Percentiles rank a stretch among this genome's conserved stretches.
These are phyloP conservation scores for Neofusicoccum umdonicola DNA, from an alignment of 2,329 filamentous ascomycete species.

Conservation along the genomic window DNA sequence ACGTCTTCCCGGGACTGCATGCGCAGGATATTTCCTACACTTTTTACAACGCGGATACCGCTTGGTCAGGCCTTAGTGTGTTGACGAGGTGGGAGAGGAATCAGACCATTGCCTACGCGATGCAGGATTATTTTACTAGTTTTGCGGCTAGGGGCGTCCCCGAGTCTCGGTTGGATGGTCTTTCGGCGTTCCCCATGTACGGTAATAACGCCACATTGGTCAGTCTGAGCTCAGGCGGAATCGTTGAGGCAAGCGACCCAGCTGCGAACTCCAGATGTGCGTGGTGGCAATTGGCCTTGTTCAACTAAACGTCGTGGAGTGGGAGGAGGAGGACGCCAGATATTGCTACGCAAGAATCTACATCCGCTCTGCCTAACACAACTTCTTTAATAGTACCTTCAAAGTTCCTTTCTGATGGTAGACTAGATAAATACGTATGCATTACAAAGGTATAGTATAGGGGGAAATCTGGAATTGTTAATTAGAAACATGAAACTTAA, in stretches of 20 bases:
- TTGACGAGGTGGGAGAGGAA: slow-evolving; percentile 34
- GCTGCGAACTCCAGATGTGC: slow-evolving; percentile 49
- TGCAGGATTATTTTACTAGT: slow-evolving; percentile 47
- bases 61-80: slow-evolving; percentile 36
- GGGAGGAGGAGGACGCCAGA: too few species aligned
- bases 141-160: slow-evolving; percentile 41
- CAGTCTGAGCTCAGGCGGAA: slow-evolving; percentile 43
- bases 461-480: too few species aligned
- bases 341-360: too few species aligned
- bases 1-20: slow-evolving; percentile 53
- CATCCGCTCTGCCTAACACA: too few species aligned
- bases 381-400: too few species aligned
- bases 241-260: slow-evolving; percentile 44
- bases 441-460: too few species aligned
- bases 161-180: slow-evolving; percentile 32
- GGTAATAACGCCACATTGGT: slow-evolving; percentile 45
- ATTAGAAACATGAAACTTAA: too few species aligned
- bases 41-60: too few species aligned
- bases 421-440: too few species aligned
- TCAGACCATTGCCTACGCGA: slow-evolving; percentile 38
- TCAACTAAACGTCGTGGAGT: slow-evolving; percentile 20
- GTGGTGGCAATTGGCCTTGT: slow-evolving; percentile 54
- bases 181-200: slow-evolving; percentile 49
- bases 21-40: slow-evolving; percentile 53
- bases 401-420: too few species aligned